Evolutionary conservation across 2,329 filamentous ascomycete genomes (phyloP), one percentile per base, ranked within the genome.

Genomic region (Knufia petricola): DNA sequence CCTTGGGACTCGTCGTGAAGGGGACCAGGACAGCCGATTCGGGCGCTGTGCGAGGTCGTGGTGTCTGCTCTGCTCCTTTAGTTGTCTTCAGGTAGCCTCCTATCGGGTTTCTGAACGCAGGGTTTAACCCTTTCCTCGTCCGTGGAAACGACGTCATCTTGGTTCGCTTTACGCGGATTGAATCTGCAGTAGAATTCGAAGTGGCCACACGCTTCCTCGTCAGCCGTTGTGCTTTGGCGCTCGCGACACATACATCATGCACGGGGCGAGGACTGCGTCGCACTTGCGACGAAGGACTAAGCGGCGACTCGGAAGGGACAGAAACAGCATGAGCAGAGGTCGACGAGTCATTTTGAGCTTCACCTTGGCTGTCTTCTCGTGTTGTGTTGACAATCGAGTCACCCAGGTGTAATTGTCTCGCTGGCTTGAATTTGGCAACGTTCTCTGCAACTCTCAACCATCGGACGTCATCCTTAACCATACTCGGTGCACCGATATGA

Each of bases 381-480:
- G 34, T 26, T 37, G 2, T 8, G 30, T 37, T 19, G 23, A 8
- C 30, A 19, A 46, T 38, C 3, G 17, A 7, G 15, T 36, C 43
- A 21, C 23, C 17, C 9, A 37, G 10, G 17, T 2, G 17, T 17
- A 46, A 3, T 24, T 21, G 30, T 15, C 43, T 36, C 23, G 17
- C 23, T 24, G 43, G 30, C 20, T 30, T 34, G 32, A 46, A 46
- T 4, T 19, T 36, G 20, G 31, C 43, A 8, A 46, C 13, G 4
- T 24, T 26, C 10, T 46, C 12, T 38, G 43, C 43, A 8, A 46
- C 9, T 6, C 26, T 24, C 19, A 17, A 10, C 43, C 43, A 46
- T 15, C 32, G n/a, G 4, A 21, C 24, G 21, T 46, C 43, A n/a
- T 46, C 43, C 15, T n/a, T 46, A 28, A 46, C 43, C 43, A 46